Evolutionary conservation across 2,329 filamentous ascomycete genomes (phyloP).

Genomic region (Talaromyces sp.): DNA sequence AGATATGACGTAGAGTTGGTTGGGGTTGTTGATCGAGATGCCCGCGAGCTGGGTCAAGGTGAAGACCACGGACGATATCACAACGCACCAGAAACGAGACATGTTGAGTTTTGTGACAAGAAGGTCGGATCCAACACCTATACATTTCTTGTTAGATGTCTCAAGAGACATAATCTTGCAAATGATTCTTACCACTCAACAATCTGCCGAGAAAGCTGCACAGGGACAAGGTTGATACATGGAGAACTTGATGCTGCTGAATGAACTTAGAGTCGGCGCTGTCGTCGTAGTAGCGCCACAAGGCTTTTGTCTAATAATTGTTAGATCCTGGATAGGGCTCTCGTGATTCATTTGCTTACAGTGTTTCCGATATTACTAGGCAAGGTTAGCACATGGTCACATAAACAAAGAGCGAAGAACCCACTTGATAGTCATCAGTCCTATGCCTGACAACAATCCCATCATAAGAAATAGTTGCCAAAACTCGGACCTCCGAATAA

Average conservation of each 20-base stretch:
- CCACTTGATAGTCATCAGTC: conserved; percentile 98
- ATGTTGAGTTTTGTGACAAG: conserved; percentile 75
- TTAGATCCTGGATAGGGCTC: not conserved
- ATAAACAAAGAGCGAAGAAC: conserved; percentile 22
- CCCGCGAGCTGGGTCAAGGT: conserved; percentile 72
- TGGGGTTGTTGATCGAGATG: conserved; percentile 68
- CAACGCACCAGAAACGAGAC: conserved; percentile 87
- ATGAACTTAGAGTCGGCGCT: conserved; percentile 69
- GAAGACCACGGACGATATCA: conserved; percentile 72
- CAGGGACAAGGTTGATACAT: conserved; percentile 90
- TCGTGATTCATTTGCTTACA: conserved; percentile 35
- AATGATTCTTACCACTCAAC: conserved; percentile 55
- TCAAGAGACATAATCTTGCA: conserved; percentile 13
- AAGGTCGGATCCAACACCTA: conserved; percentile 83
- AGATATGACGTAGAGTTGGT: conserved; percentile 71
- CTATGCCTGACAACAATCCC: conserved; percentile 85
- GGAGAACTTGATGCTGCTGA: conserved; percentile 75
- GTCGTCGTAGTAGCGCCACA: conserved; percentile 83
- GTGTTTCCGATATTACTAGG: conserved; percentile 88
- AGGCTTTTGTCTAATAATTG: conserved; percentile 54
- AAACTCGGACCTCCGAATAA: conserved; percentile 71
- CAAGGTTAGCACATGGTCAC: not conserved
- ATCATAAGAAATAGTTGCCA: conserved; percentile 88
- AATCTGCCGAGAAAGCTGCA: conserved; percentile 81
- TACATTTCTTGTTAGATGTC: not conserved